A percentile compares a stretch with the other conserved stretches of the same genome.
phyloP scores from a whole-genome alignment of 176 grass and related monocot species.

The Urochloa ruziziensis region DNA sequence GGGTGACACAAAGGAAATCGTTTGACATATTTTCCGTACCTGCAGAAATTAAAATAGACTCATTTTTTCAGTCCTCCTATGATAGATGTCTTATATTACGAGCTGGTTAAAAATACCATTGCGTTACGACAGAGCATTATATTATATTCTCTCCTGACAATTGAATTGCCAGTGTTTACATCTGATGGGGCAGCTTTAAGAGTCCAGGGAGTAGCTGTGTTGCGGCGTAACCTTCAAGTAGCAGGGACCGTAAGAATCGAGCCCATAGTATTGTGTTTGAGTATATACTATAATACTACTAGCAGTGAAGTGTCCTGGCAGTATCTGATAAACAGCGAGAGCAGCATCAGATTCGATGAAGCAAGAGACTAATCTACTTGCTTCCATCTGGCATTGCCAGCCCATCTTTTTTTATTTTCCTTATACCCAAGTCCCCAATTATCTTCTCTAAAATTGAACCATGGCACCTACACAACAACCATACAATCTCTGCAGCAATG shows the following conservation, averaged over 20 bases:
- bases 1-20: constrained; percentile 91
- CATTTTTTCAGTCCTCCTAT: neutral
- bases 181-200: neutral
- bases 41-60: constrained; percentile 37
- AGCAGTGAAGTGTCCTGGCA: neutral
- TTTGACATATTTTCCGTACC: constrained; percentile 99
- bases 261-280: neutral
- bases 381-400: neutral
- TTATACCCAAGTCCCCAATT: neutral
- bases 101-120: neutral
- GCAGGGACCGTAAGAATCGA: neutral
- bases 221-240: neutral
- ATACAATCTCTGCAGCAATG: constrained; percentile 9
- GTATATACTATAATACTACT: neutral
- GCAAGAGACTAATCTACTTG: neutral
- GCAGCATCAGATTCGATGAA: neutral
- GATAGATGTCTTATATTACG: neutral
- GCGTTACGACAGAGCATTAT: constrained; percentile 2
- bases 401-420: neutral
- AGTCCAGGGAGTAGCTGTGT: neutral
- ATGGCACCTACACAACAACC: neutral
- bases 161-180: neutral
- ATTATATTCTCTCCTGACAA: neutral
- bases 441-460: neutral
- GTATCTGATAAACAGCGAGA: neutral